Conservation (phyloP, 805 yeast species). For the Naumovozyma castellii region DNA sequence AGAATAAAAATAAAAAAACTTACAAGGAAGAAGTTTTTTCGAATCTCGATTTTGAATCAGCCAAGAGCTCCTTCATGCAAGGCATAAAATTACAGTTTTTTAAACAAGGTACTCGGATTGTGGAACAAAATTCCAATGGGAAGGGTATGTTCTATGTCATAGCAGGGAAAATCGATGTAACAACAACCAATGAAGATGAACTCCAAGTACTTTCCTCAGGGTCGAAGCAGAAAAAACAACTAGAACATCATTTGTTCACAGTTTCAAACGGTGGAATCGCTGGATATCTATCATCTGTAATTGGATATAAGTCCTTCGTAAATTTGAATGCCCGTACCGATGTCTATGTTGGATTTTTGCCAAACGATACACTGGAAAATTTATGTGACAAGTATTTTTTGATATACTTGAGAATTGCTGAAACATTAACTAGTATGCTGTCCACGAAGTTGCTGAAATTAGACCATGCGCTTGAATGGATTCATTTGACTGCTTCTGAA, state of each 20-base stretch:
- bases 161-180: slow-evolving; percentile 65
- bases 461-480: slow-evolving; percentile 93
- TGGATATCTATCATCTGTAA: slow-evolving; percentile 73
- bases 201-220: not conserved
- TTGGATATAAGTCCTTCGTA: slow-evolving; percentile 73
- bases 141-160: slow-evolving; percentile 75
- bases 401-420: slow-evolving; percentile 70
- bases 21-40: slow-evolving; percentile 19
- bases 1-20: slow-evolving; percentile 9
- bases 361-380: slow-evolving; percentile 51
- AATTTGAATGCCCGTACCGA: slow-evolving; percentile 53
- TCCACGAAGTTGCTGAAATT: slow-evolving; percentile 60
- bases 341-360: slow-evolving; percentile 61
- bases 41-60: slow-evolving; percentile 37
- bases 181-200: slow-evolving; percentile 2
- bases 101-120: slow-evolving; percentile 45
- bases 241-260: slow-evolving; percentile 34
- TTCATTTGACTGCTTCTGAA: slow-evolving; percentile 81
- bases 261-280: slow-evolving; percentile 74
- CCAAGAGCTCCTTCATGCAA: slow-evolving; percentile 51
- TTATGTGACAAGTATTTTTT: slow-evolving; percentile 68
- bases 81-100: slow-evolving; percentile 47
- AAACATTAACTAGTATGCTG: slow-evolving; percentile 54
- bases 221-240: not conserved
- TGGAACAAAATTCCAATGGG: slow-evolving; percentile 54